Evolutionary conservation across 805 yeast species (phyloP), one percentile per base, ranked within the genome.

Genomic region (Myxozyma nipponensis): DNA sequence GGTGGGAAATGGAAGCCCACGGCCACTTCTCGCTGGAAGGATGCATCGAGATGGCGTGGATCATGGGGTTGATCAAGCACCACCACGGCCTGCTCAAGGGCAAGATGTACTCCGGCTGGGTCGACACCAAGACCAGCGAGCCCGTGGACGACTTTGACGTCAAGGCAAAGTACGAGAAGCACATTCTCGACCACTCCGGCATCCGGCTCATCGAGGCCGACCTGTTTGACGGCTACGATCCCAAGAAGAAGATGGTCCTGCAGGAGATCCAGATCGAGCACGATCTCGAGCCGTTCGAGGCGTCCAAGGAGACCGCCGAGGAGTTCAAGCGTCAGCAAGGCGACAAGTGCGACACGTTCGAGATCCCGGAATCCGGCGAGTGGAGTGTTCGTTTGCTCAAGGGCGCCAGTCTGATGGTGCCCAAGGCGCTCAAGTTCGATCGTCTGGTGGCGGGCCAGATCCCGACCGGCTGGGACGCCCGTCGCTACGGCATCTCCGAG

Each of bases 41-140:
- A 66, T 85, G 96, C 66, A 84, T 93, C 67, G 98, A 93, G 75
- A 90, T 93, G 95, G 98, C 99, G 44, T 93, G 98, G 97, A 90
- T 93, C 63, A 93, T 93, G 98, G 97, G 97, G 61, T 79, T 86
- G 67, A 90, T 93, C 74, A 88, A 87, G 73, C 93, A 93, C 75
- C 93, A 86, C 75, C 86, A 87, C 62, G 98, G 96, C 74, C 77
- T 77, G 68, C 76, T 86, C 66, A 87, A 87, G 79, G 64, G 64
- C 26, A 82, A 83, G 69, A 91, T 89, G 64, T 90, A 90, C 76
- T 77, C 93, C 42, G 98, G 98, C 63, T 93, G 98, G 98, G 86
- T 91, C 62, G 99, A 93, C 68, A 82, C 95, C 59, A 90, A 91
- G 78, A 82, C 96, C 54, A 82, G 79, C 61, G 82, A 80, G 65